These are phyloP conservation scores for Exserohilum turcica DNA, from an alignment of 2,329 filamentous ascomycete genomes.

Conservation along the genomic window DNA sequence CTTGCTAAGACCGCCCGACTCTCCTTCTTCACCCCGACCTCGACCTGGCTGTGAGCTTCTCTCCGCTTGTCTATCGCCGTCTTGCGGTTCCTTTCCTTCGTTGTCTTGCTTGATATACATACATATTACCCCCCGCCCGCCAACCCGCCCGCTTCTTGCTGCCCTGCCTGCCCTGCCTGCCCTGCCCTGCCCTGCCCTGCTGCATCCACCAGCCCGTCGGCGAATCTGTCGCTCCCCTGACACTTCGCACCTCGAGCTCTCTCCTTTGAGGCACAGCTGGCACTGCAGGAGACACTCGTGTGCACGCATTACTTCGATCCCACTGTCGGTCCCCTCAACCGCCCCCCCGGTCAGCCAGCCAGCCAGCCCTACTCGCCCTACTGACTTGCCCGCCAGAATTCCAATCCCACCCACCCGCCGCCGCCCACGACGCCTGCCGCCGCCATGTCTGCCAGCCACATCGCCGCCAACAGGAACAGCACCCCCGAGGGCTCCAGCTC, in stretches of 20 bases:
- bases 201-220: conserved; percentile 23
- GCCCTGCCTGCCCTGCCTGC: conserved; percentile 16
- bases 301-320: conserved; percentile 11
- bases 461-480: conserved; percentile 83
- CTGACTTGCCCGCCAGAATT: conserved; percentile 13
- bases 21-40: conserved; percentile 11
- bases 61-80: conserved; percentile 11
- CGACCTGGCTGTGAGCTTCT: conserved; percentile 15
- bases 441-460: conserved; percentile 55
- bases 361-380: background rate
- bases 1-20: no score
- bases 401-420: background rate
- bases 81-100: conserved; percentile 23
- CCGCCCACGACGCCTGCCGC: conserved; percentile 1
- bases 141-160: conserved; percentile 18
- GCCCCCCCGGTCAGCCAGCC: no score
- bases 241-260: conserved; percentile 23
- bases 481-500: conserved; percentile 88
- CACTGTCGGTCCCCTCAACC: background rate
- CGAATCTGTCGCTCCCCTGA: conserved; percentile 21
- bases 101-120: conserved; percentile 30
- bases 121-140: conserved; percentile 5
- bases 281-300: conserved; percentile 37
- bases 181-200: conserved; percentile 12
- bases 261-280: conserved; percentile 42